Conservation (phyloP, 257 asterid species). For the Plantago ovata region DNA sequence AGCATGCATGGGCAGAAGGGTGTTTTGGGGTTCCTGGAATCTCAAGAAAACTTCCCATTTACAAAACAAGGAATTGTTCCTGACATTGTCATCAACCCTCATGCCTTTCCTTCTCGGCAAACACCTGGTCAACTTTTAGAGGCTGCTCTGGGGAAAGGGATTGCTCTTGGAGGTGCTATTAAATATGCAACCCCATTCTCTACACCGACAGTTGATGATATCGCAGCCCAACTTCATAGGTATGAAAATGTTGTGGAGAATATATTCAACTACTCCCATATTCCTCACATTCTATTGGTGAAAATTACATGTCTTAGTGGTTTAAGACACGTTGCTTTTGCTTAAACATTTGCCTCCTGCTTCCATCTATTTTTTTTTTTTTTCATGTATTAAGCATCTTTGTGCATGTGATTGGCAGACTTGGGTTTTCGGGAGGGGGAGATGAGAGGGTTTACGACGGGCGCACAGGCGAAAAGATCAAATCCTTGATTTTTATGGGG, state of each 20-base stretch:
- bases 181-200: conserved; percentile 94
- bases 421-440: conserved; percentile 85
- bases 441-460: conserved; percentile 81
- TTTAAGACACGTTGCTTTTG: not conserved
- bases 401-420: conserved; percentile 40
- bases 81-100: conserved; percentile 92
- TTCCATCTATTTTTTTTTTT: not conserved
- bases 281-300: not conserved
- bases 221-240: conserved; percentile 83
- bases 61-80: conserved; percentile 88
- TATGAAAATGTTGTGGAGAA: conserved; percentile 19
- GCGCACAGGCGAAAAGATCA: conserved; percentile 66
- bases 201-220: conserved; percentile 62
- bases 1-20: conserved; percentile 99
- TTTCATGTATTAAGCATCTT: not conserved
- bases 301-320: not conserved
- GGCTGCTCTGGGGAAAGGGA: conserved; percentile 86
- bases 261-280: not conserved
- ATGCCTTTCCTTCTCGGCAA: conserved; percentile 96
- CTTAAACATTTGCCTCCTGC: not conserved
- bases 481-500: conserved; percentile 73
- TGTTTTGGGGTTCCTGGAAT: conserved; percentile 83
- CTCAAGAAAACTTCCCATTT: conserved; percentile 90
- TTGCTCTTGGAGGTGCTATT: conserved; percentile 70
- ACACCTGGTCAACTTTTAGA: conserved; percentile 94